phyloP scores from a whole-genome alignment of 345 rosid species.

The Erucastrum elatum region DNA sequence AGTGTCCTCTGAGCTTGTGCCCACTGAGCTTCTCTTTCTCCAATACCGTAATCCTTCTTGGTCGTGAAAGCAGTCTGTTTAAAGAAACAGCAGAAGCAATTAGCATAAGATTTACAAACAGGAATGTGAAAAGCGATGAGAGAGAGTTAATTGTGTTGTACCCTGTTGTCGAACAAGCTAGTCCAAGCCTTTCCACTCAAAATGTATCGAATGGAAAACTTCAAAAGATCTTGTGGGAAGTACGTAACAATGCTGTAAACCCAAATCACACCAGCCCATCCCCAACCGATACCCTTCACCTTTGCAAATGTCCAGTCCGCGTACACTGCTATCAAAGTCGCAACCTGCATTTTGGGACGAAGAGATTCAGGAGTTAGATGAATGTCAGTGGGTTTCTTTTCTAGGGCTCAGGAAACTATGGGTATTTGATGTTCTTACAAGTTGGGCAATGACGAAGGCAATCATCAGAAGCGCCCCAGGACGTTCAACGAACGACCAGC shows the following conservation, averaged over 20 bases:
- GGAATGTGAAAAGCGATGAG: background rate
- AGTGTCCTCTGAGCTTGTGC: slow-evolving; percentile 80
- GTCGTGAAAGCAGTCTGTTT: slow-evolving; percentile 84
- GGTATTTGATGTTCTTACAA: slow-evolving; percentile 43
- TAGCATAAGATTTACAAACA: slow-evolving; percentile 4
- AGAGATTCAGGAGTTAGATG: background rate
- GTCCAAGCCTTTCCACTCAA: slow-evolving; percentile 90
- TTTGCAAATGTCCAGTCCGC: slow-evolving; percentile 56
- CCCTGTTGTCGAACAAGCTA: slow-evolving; percentile 82
- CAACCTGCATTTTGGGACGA: slow-evolving; percentile 47
- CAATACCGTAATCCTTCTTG: slow-evolving; percentile 85
- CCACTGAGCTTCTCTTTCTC: slow-evolving; percentile 97
- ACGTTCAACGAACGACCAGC: slow-evolving; percentile 46
- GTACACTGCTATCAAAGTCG: slow-evolving; percentile 60
- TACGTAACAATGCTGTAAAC: slow-evolving; percentile 73
- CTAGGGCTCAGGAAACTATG: background rate
- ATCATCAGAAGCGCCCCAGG: slow-evolving; percentile 40
- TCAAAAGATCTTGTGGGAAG: slow-evolving; percentile 75
- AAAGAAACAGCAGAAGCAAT: slow-evolving; percentile 12
- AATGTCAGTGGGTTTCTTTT: background rate
- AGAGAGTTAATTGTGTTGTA: slow-evolving; percentile 24
- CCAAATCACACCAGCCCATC: slow-evolving; percentile 87
- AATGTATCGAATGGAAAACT: slow-evolving; percentile 81
- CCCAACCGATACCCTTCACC: slow-evolving; percentile 59
- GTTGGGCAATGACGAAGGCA: slow-evolving; percentile 43